Conservation (phyloP, 352 stramenopile genomes). For the Detonula confervacea region DNA sequence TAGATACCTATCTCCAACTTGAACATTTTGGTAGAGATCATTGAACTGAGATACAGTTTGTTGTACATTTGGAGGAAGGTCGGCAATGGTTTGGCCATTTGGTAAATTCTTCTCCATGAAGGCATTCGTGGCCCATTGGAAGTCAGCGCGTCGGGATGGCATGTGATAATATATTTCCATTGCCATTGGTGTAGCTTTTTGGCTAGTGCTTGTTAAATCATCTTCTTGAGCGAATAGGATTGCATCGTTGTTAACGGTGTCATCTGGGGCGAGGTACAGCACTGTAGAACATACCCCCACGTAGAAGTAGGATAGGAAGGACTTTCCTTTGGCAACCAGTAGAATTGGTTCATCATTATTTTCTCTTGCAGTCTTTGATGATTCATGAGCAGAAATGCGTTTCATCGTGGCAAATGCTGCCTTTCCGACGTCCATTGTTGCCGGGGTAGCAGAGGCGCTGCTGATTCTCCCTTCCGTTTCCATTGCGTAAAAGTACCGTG, state of each 20-base stretch:
- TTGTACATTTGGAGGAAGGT: neutral
- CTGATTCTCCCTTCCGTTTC: too few species aligned
- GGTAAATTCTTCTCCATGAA: constrained; percentile 36
- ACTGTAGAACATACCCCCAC: constrained; percentile 32
- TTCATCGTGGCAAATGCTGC: too few species aligned
- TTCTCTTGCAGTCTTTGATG: too few species aligned
- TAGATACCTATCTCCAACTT: constrained; percentile 21
- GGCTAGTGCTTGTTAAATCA: neutral
- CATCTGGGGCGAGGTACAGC: constrained; percentile 16
- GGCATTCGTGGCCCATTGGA: constrained; percentile 25
- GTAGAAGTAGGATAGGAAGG: constrained; percentile 32
- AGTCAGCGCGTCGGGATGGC: constrained; percentile 10
- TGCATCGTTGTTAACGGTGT: neutral
- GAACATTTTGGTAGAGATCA: constrained; percentile 16
- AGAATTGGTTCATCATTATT: too few species aligned
- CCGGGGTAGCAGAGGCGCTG: too few species aligned
- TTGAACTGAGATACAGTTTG: constrained; percentile 15
- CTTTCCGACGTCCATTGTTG: too few species aligned
- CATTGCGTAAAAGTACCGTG: too few species aligned
- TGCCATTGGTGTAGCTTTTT: constrained; percentile 6
- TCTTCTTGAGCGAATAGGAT: neutral
- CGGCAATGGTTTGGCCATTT: neutral
- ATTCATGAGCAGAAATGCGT: too few species aligned
- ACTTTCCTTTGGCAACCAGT: constrained; percentile 33
- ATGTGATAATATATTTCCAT: constrained; percentile 37